Evolutionary conservation across 495 filamentous ascomycete genomes (phyloP).

Genomic region (Tuber aestivum): DNA sequence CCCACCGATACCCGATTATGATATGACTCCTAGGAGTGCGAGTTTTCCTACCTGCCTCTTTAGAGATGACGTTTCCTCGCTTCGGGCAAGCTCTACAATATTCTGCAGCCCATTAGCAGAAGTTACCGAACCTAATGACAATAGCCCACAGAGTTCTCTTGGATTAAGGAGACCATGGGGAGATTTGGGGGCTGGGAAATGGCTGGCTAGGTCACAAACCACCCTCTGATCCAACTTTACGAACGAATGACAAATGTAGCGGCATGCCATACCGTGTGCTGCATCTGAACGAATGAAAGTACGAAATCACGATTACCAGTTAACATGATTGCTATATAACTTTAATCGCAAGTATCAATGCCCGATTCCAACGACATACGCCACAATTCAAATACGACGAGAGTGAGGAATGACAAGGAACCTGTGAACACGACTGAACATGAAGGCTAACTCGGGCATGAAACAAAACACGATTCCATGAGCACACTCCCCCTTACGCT

Average conservation of each 20-base stretch:
- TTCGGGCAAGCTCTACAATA: not conserved
- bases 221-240: conserved; percentile 19
- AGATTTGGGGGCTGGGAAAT: conserved; percentile 29
- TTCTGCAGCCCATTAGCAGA: not conserved
- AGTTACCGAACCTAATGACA: not conserved
- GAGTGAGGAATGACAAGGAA: not conserved
- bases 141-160: not conserved
- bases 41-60: conserved; percentile 27
- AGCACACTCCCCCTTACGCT: not conserved
- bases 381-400: not conserved
- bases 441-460: not conserved
- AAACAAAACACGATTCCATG: not conserved
- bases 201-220: conserved; percentile 25
- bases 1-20: conserved; percentile 36
- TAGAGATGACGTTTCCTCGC: conserved; percentile 12
- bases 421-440: not conserved
- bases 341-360: not conserved
- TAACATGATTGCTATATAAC: not conserved
- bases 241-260: conserved; percentile 11
- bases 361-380: not conserved
- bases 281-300: not conserved
- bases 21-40: conserved; percentile 34
- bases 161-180: conserved; percentile 13
- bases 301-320: not conserved
- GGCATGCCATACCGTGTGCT: not conserved